A percentile compares a stretch with the other conserved stretches of the same genome.
These are phyloP conservation scores for Aspergillus udagawae DNA, from an alignment of 2,329 filamentous ascomycete genomes.

Conservation along the genomic window DNA sequence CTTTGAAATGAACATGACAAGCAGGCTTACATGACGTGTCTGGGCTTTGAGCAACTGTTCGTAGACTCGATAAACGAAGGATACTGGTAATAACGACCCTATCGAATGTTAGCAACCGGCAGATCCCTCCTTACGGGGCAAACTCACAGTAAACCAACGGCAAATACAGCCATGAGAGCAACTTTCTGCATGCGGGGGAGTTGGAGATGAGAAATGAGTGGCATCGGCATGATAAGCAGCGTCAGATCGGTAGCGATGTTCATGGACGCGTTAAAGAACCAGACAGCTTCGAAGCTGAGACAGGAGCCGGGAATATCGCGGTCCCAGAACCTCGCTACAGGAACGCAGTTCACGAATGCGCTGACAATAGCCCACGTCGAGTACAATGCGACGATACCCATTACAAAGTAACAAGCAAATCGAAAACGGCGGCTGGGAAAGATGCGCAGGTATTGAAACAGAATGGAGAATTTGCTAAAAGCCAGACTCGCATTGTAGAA, in stretches of 20 bases:
- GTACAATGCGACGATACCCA: slow-evolving; percentile 28
- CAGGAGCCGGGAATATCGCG: slow-evolving; percentile 33
- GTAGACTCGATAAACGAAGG: slow-evolving; percentile 27
- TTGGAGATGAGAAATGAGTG: slow-evolving; percentile 36
- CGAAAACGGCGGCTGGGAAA: slow-evolving; percentile 33
- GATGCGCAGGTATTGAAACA: slow-evolving; percentile 46
- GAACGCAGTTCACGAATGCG: slow-evolving; percentile 40
- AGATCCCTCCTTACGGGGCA: not conserved
- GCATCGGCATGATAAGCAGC: slow-evolving; percentile 41
- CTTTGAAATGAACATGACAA: not conserved
- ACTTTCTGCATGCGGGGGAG: slow-evolving; percentile 41
- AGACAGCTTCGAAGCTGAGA: slow-evolving; percentile 36
- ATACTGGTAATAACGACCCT: slow-evolving; percentile 32
- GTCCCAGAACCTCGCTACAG: slow-evolving; percentile 41
- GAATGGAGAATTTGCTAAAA: slow-evolving; percentile 43
- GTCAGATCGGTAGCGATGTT: slow-evolving; percentile 43
- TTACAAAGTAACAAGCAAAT: slow-evolving; percentile 30
- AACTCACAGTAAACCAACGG: slow-evolving; percentile 38
- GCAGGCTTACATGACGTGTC: slow-evolving; percentile 25
- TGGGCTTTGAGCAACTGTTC: slow-evolving; percentile 17
- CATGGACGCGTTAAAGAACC: slow-evolving; percentile 41
- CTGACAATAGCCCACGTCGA: slow-evolving; percentile 33
- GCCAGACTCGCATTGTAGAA: slow-evolving; percentile 31
- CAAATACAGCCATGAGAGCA: slow-evolving; percentile 39
- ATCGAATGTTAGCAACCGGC: not conserved